Evolutionary conservation across 2,329 filamentous ascomycete species (phyloP).

Genomic region (Colletotrichum destructivum): DNA sequence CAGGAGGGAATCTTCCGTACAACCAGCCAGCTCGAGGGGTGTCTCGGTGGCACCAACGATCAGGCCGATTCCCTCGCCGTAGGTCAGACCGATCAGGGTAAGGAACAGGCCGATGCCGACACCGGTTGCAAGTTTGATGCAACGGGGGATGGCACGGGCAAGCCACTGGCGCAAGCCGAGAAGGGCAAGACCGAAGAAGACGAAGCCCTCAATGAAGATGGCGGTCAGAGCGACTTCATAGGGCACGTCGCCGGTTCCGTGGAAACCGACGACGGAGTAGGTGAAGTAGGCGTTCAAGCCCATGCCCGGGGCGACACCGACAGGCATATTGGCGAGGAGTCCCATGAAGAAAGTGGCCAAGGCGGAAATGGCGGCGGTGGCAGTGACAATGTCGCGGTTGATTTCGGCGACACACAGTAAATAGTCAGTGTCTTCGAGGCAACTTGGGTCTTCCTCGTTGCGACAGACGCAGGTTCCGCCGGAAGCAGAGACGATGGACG

Average conservation of each 20-base stretch:
- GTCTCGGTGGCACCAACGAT: conserved; percentile 78
- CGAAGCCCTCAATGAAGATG: conserved; percentile 89
- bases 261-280: conserved; percentile 80
- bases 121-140: conserved; percentile 89
- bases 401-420: conserved; percentile 74
- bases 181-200: conserved; percentile 85
- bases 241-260: conserved; percentile 81
- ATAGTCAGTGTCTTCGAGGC: conserved; percentile 70
- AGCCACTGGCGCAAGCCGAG: conserved; percentile 91
- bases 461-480: conserved; percentile 84
- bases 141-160: conserved; percentile 84
- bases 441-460: conserved; percentile 66
- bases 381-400: conserved; percentile 86
- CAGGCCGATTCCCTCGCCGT: conserved; percentile 85
- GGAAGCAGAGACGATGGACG: conserved; percentile 71
- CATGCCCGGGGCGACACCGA: conserved; percentile 61
- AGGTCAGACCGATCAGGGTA: conserved; percentile 82
- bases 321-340: conserved; percentile 80
- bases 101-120: conserved; percentile 90
- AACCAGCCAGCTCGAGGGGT: conserved; percentile 83
- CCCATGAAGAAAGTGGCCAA: conserved; percentile 89
- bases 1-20: conserved; percentile 51
- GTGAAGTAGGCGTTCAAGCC: conserved; percentile 90
- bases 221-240: conserved; percentile 85
- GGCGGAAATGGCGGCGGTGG: conserved; percentile 86